These are phyloP conservation scores for Cladorrhinum sp. DNA, from an alignment of 2,329 filamentous ascomycete genomes.

Conservation along the genomic window DNA sequence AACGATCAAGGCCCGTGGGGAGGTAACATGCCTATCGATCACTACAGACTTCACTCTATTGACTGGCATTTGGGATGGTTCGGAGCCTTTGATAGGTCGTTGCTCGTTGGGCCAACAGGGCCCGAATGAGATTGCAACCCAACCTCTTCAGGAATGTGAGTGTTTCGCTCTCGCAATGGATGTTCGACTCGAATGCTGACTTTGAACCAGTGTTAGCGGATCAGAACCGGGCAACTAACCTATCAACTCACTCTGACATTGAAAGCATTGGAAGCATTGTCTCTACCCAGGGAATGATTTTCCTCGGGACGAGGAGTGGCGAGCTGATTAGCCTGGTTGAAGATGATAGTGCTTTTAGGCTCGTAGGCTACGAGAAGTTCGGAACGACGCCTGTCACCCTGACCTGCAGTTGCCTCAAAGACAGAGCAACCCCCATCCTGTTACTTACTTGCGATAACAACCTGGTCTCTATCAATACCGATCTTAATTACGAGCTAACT, in stretches of 20 bases:
- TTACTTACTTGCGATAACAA: constrained; percentile 50
- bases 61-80: constrained; percentile 35
- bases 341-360: not conserved
- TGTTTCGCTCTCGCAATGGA: not conserved
- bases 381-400: constrained; percentile 26
- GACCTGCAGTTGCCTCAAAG: constrained; percentile 22
- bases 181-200: not conserved
- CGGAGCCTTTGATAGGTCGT: constrained; percentile 35
- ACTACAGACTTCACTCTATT: constrained; percentile 29
- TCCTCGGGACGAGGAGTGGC: constrained; percentile 53
- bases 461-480: constrained; percentile 39
- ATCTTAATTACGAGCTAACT: constrained; percentile 36
- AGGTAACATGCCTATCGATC: constrained; percentile 48
- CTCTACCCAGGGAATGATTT: constrained; percentile 23
- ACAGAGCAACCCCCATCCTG: constrained; percentile 29
- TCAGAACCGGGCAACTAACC: constrained; percentile 23
- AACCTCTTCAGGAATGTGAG: constrained; percentile 29
- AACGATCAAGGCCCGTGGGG: constrained; percentile 40
- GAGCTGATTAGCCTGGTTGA: constrained; percentile 43
- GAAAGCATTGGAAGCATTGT: constrained; percentile 26
- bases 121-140: constrained; percentile 2
- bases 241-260: constrained; percentile 39
- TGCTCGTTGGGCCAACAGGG: constrained; percentile 22
- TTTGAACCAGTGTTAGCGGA: constrained; percentile 3
- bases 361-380: constrained; percentile 29